A percentile compares a stretch with the other conserved stretches of the same genome.
Evolutionary conservation across 306 rosid species (phyloP).

Genomic region (Elaeagnus macrophylla): DNA sequence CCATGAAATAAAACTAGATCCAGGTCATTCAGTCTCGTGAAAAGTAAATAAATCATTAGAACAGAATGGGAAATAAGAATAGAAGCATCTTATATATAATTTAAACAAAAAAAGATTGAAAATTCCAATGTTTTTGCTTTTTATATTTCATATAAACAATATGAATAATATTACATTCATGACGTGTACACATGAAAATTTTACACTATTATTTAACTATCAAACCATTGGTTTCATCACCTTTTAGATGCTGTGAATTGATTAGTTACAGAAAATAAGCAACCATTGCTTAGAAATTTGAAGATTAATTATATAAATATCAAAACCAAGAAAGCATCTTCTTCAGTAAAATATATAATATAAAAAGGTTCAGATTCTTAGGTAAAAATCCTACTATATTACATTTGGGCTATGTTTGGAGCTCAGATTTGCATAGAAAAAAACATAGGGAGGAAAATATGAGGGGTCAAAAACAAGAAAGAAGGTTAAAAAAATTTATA

Average conservation of each 20-base stretch:
- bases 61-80: constrained; percentile 34
- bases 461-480: too few species aligned
- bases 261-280: constrained; percentile 28
- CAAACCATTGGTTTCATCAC: constrained; percentile 40
- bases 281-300: constrained; percentile 25
- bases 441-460: too few species aligned
- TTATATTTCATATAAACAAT: constrained; percentile 21
- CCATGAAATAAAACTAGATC: constrained; percentile 46
- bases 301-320: constrained; percentile 18
- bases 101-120: constrained; percentile 33
- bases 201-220: constrained; percentile 20
- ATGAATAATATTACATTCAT: constrained; percentile 13
- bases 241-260: constrained; percentile 30
- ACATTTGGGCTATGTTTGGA: too few species aligned
- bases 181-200: constrained; percentile 6
- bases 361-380: constrained; percentile 18
- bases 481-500: too few species aligned
- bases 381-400: constrained; percentile 20
- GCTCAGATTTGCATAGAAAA: too few species aligned
- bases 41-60: constrained; percentile 21
- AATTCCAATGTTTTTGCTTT: constrained; percentile 31
- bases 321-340: constrained; percentile 40
- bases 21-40: constrained; percentile 54
- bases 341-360: constrained; percentile 26
- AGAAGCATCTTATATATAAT: constrained; percentile 49